Conservation (phyloP, 1,284 basidiomycete species). For the Chalciporus sp. region DNA sequence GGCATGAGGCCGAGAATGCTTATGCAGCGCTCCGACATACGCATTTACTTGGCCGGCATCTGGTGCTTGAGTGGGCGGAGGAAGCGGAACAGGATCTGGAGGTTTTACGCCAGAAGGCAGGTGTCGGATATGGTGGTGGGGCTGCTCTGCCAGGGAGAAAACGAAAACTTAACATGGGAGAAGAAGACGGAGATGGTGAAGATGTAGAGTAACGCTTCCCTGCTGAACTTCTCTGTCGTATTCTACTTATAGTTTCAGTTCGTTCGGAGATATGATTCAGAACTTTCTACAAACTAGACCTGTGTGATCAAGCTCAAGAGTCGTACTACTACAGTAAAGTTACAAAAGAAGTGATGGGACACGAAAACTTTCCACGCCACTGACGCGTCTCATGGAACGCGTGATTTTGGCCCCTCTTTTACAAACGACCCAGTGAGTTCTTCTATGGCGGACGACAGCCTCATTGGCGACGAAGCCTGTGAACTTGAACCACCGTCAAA, state of each 20-base stretch:
- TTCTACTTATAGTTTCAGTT: not conserved
- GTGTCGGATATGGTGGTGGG: conserved; percentile 70
- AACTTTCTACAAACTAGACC: no score
- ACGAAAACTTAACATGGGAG: conserved; percentile 59
- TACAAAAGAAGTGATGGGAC: not conserved
- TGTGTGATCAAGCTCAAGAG: no score
- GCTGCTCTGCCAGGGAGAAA: conserved; percentile 70
- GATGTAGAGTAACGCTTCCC: conserved; percentile 17
- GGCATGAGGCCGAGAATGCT: conserved; percentile 86
- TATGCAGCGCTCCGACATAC: conserved; percentile 87
- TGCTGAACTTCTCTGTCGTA: not conserved
- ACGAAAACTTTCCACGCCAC: conserved; percentile 8
- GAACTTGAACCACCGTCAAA: conserved; percentile 4
- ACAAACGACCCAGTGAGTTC: not conserved
- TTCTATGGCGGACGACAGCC: not conserved
- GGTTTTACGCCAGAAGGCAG: conserved; percentile 75
- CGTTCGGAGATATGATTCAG: not conserved
- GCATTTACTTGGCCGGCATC: conserved; percentile 92
- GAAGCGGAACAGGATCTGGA: conserved; percentile 78
- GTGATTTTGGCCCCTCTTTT: not conserved
- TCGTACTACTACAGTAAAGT: no score
- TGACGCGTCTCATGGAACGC: not conserved
- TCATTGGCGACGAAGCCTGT: not conserved
- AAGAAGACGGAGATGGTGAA: conserved; percentile 38
- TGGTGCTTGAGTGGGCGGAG: conserved; percentile 93